A percentile compares a stretch with the other conserved stretches of the same genome.
Evolutionary conservation across 768 basidiomycete species (phyloP).

Genomic region (Tulasnella sp.): DNA sequence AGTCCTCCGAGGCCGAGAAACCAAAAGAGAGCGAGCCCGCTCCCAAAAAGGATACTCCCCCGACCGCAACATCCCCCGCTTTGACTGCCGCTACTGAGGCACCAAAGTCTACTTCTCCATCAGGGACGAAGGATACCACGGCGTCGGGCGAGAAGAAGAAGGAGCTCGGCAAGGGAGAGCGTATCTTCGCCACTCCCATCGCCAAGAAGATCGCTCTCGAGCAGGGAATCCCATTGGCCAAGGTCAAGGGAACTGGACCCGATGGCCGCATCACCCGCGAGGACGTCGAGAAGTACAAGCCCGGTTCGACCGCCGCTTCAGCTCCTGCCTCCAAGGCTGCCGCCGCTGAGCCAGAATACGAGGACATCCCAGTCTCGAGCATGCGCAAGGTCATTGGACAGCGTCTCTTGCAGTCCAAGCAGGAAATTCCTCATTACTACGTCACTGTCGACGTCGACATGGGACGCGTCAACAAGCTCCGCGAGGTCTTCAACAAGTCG

Average conservation of each 20-base stretch:
- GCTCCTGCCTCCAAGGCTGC: constrained; percentile 39
- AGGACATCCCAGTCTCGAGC: constrained; percentile 80
- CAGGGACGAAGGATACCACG: constrained; percentile 27
- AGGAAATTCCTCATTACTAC: constrained; percentile 95
- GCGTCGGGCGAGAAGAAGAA: constrained; percentile 26
- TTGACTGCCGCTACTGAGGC: constrained; percentile 25
- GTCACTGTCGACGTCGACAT: constrained; percentile 90
- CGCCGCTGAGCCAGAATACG: constrained; percentile 48
- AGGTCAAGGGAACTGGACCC: constrained; percentile 90
- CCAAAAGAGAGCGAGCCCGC: constrained; percentile 22
- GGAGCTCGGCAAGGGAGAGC: constrained; percentile 54
- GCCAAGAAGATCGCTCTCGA: constrained; percentile 97
- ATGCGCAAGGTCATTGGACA: constrained; percentile 91
- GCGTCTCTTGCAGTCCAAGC: constrained; percentile 86
- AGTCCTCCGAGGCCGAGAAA: constrained; percentile 8
- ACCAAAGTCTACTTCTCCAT: constrained; percentile 21
- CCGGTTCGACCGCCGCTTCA: constrained; percentile 34
- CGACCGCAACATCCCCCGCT: constrained; percentile 19
- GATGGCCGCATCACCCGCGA: constrained; percentile 87
- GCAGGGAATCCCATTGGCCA: constrained; percentile 75
- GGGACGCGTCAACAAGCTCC: constrained; percentile 89
- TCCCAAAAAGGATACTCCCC: background rate
- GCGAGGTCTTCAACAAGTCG: constrained; percentile 91
- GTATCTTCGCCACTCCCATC: constrained; percentile 89
- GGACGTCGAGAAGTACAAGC: constrained; percentile 86